phyloP scores from a whole-genome alignment of 306 rosid species.

The Dalbergia oliveri region DNA sequence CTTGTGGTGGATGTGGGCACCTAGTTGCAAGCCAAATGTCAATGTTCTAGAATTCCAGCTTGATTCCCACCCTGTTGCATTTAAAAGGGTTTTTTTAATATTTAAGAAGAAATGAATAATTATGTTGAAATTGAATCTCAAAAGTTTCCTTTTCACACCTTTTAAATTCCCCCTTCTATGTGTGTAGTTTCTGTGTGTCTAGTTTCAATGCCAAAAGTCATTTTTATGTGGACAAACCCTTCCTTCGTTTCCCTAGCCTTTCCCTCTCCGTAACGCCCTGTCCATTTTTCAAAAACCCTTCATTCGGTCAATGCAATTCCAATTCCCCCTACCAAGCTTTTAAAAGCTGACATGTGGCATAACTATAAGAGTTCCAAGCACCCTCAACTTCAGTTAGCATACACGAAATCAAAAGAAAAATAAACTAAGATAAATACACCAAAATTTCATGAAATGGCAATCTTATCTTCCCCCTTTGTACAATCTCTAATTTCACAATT shows the following conservation, averaged over 20 bases:
- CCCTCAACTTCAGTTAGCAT: constrained; percentile 37
- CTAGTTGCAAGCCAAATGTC: constrained; percentile 45
- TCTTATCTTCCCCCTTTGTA: not conserved
- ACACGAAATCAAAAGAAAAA: constrained; percentile 17
- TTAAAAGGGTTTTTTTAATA: too few species aligned
- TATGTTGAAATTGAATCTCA: constrained; percentile 6
- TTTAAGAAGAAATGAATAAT: not conserved
- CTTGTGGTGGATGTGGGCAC: constrained; percentile 30
- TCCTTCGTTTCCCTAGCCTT: constrained; percentile 32
- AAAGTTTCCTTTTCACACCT: constrained; percentile 11
- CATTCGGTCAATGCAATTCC: constrained; percentile 39
- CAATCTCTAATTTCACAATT: not conserved
- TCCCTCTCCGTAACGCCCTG: constrained; percentile 55
- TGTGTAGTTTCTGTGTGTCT: constrained; percentile 27
- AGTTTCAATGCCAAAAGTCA: constrained; percentile 44
- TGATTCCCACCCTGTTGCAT: constrained; percentile 6
- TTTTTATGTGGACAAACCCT: constrained; percentile 53
- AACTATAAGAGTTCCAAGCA: not conserved
- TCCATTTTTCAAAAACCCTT: constrained; percentile 13
- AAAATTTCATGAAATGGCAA: not conserved
- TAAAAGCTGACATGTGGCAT: constrained; percentile 39
- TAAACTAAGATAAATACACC: not conserved
- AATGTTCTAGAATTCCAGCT: constrained; percentile 4
- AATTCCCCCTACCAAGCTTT: not conserved
- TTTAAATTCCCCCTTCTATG: not conserved